These are phyloP conservation scores for Spatholobus suberectus DNA, from an alignment of 306 rosid species.

Conservation along the genomic window DNA sequence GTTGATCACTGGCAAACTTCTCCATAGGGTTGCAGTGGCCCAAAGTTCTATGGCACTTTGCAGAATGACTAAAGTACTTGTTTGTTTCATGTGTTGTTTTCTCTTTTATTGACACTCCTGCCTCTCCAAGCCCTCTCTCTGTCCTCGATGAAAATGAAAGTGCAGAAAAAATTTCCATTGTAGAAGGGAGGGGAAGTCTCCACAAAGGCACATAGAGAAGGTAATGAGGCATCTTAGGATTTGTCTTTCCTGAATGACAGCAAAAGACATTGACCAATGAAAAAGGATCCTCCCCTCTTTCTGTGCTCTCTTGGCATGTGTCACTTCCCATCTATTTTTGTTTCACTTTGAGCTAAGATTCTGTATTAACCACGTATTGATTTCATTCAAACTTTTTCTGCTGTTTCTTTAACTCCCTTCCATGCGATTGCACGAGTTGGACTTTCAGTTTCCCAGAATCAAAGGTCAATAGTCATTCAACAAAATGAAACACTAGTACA, in stretches of 20 bases:
- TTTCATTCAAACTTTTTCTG: conserved; percentile 46
- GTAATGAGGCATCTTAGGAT: conserved; percentile 77
- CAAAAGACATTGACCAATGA: conserved; percentile 55
- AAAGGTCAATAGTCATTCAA: conserved; percentile 27
- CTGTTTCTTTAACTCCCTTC: conserved; percentile 48
- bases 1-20: conserved; percentile 51
- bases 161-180: conserved; percentile 54
- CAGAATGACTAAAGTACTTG: conserved; percentile 57
- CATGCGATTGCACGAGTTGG: conserved; percentile 58
- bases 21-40: conserved; percentile 57
- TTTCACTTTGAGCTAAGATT: conserved; percentile 47
- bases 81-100: conserved; percentile 75
- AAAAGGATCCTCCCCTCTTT: conserved; percentile 54
- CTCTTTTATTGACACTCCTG: conserved; percentile 66
- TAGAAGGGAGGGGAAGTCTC: conserved; percentile 52
- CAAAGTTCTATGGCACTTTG: conserved; percentile 55
- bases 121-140: conserved; percentile 48
- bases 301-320: conserved; percentile 59
- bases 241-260: conserved; percentile 74
- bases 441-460: conserved; percentile 36
- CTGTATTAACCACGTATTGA: conserved; percentile 37
- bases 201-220: conserved; percentile 54
- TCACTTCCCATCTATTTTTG: conserved; percentile 50
- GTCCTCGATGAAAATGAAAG: conserved; percentile 69
- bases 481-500: conserved; percentile 12